Percentiles rank a stretch among this genome's conserved stretches.
phyloP scores from a whole-genome alignment of 257 asterid genomes.

The Dorcoceras hygrometricum region DNA sequence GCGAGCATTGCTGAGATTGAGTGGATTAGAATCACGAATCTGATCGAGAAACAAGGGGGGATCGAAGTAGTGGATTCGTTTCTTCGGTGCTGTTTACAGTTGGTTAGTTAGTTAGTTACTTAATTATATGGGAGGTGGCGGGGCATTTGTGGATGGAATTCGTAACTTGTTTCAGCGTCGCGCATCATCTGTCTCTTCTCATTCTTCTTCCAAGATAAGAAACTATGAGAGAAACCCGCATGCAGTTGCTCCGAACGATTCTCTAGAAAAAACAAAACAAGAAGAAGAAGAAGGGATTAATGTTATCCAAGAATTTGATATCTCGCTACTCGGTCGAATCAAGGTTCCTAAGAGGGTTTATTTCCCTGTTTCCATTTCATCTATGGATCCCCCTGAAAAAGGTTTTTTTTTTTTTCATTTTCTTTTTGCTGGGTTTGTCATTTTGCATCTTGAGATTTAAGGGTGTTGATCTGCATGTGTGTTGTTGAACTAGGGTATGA shows the following conservation, averaged over 20 bases:
- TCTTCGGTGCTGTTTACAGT: slow-evolving; percentile 9
- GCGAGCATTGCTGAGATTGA: slow-evolving; percentile 33
- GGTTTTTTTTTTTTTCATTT: slow-evolving; percentile 41
- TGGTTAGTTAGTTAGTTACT: too few relatives aligned
- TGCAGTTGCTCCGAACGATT: slow-evolving; percentile 27
- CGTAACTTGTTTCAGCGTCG: slow-evolving; percentile 78
- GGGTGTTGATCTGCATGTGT: slow-evolving; percentile 26
- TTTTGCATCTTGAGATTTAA: slow-evolving; percentile 12
- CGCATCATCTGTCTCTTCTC: slow-evolving; percentile 29
- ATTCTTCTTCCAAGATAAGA: slow-evolving; percentile 30
- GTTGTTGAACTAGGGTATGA: neutral
- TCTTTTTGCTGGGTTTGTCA: neutral
- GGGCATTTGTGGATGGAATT: slow-evolving; percentile 86
- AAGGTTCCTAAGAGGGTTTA: slow-evolving; percentile 64
- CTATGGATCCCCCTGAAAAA: slow-evolving; percentile 80
- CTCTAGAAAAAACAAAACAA: slow-evolving; percentile 17
- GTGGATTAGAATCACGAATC: slow-evolving; percentile 43
- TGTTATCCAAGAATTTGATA: slow-evolving; percentile 56
- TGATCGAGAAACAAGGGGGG: slow-evolving; percentile 32
- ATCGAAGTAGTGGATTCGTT: neutral
- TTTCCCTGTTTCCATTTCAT: slow-evolving; percentile 36
- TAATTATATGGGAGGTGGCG: slow-evolving; percentile 87
- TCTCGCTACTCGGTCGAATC: slow-evolving; percentile 58
- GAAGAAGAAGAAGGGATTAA: slow-evolving; percentile 25
- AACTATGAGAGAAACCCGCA: slow-evolving; percentile 32